These are phyloP conservation scores for Raphanus sativus DNA, from an alignment of 345 rosid species.

Conservation along the genomic window DNA sequence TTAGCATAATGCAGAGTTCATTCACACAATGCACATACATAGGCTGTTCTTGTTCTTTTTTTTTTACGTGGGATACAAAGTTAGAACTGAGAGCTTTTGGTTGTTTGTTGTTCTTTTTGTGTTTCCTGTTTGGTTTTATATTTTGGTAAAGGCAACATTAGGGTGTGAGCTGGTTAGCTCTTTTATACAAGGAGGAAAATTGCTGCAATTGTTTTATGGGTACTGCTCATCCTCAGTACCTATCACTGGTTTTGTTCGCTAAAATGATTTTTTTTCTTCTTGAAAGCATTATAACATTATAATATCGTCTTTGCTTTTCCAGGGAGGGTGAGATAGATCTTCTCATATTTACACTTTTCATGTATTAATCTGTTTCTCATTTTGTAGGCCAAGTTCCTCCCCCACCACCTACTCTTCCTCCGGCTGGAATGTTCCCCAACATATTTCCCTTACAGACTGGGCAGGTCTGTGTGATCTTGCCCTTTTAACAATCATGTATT, in stretches of 20 bases:
- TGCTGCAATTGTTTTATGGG: conserved; percentile 71
- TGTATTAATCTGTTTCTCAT: conserved; percentile 20
- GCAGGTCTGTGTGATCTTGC: conserved; percentile 48
- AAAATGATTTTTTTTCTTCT: conserved; percentile 38
- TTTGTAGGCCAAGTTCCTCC: conserved; percentile 74
- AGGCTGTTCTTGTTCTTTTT: conserved; percentile 36
- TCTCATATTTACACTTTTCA: conserved; percentile 9
- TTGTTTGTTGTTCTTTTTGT: conserved; percentile 58
- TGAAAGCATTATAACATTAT: conserved; percentile 29
- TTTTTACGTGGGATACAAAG: conserved; percentile 46
- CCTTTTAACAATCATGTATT: not conserved
- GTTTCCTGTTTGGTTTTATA: conserved; percentile 76
- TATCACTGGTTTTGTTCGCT: conserved; percentile 65
- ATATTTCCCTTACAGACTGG: conserved; percentile 62
- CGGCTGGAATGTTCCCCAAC: conserved; percentile 80
- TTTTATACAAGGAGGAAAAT: conserved; percentile 71
- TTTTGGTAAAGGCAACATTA: conserved; percentile 79
- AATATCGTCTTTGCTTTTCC: not conserved
- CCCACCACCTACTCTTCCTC: conserved; percentile 59
- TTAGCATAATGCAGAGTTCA: conserved; percentile 49
- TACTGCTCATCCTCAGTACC: conserved; percentile 78
- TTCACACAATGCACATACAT: conserved; percentile 41
- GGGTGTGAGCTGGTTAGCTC: conserved; percentile 85
- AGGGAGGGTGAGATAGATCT: conserved; percentile 3
- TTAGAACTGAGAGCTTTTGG: conserved; percentile 70